A percentile compares a stretch with the other conserved stretches of the same genome.
Evolutionary conservation across 202 grass and related monocot species (phyloP).

Genomic region (Setaria viridis): DNA sequence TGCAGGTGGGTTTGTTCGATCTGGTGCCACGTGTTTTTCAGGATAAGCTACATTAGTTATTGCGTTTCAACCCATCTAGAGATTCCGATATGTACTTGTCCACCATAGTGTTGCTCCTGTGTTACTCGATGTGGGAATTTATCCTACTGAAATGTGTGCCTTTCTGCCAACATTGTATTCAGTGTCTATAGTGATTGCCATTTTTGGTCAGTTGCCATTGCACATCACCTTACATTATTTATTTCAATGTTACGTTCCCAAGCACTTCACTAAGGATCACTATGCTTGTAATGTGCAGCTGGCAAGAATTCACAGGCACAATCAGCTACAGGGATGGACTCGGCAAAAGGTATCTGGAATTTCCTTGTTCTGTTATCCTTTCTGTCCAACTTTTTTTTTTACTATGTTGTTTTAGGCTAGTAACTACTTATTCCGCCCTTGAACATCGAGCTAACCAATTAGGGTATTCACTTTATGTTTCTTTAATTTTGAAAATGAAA

Average conservation of each 20-base stretch:
- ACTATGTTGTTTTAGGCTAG: constrained; percentile 26
- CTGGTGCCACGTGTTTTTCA: constrained; percentile 3
- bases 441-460: background rate
- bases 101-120: constrained; percentile 7
- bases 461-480: background rate
- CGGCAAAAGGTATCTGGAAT: constrained; percentile 83
- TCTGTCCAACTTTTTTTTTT: constrained; percentile 3
- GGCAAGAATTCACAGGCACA: constrained; percentile 84
- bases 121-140: constrained; percentile 2
- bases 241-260: background rate
- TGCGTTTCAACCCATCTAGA: background rate
- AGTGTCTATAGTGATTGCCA: background rate
- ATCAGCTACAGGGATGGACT: constrained; percentile 86
- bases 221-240: background rate
- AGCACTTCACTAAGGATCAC: constrained; percentile 12
- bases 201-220: background rate
- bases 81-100: constrained; percentile 4
- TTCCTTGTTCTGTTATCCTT: constrained; percentile 33
- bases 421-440: background rate
- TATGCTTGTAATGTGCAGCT: constrained; percentile 55
- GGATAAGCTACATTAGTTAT: constrained; percentile 24
- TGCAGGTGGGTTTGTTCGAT: constrained; percentile 69
- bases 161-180: background rate
- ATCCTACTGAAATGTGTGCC: background rate
- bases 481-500: background rate